phyloP scores from a whole-genome alignment of 371 early-diverging fungal species.

The Lichtheimia hyalospora region DNA sequence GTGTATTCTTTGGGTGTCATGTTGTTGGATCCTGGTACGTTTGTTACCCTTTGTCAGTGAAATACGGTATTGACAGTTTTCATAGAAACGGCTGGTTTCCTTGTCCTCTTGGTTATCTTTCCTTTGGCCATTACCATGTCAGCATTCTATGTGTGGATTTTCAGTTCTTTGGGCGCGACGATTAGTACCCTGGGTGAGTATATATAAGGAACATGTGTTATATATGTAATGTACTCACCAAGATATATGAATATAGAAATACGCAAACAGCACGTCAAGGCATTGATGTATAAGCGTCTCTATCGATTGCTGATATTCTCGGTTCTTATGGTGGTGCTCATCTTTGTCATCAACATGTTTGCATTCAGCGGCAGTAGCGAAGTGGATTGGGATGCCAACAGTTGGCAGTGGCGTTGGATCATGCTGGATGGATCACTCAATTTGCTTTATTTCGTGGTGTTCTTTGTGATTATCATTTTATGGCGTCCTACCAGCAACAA shows the following conservation, averaged over 20 bases:
- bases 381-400: conserved; percentile 67
- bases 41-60: too few relatives aligned
- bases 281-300: conserved; percentile 85
- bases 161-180: conserved; percentile 39
- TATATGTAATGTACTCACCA: not conserved
- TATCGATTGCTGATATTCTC: conserved; percentile 77
- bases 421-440: conserved; percentile 89
- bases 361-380: conserved; percentile 61
- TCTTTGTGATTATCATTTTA: conserved; percentile 73
- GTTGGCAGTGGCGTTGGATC: conserved; percentile 91
- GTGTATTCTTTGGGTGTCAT: conserved; percentile 84
- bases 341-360: conserved; percentile 82
- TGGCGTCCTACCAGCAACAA: conserved; percentile 96
- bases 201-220: not conserved
- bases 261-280: conserved; percentile 86
- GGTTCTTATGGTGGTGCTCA: conserved; percentile 66
- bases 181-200: conserved; percentile 26
- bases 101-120: conserved; percentile 81
- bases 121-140: conserved; percentile 91
- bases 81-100: conserved; percentile 61
- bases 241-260: conserved; percentile 34
- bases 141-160: conserved; percentile 89
- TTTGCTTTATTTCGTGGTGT: conserved; percentile 79
- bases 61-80: not conserved
- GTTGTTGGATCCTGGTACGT: conserved; percentile 39